Evolutionary conservation across 179 eudicot species (phyloP), one percentile per base, ranked within the genome.

Genomic region (Beta macrorhiza): DNA sequence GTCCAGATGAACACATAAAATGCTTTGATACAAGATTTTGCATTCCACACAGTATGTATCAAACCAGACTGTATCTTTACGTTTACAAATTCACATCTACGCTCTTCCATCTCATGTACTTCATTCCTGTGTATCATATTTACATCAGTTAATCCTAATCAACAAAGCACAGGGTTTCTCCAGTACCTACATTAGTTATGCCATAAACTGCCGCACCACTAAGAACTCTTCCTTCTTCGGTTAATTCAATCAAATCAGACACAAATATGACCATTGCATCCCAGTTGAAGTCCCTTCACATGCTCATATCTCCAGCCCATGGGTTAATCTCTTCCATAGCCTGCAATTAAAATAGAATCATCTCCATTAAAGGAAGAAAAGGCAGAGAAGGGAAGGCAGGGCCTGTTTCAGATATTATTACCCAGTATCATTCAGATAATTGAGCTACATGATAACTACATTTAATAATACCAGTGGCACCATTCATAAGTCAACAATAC

Each of bases 21-120:
- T 53, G 64, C 56, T 64, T 67, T n/a, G 57, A 17, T 51, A 58
- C 80, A 76, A 71, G 65, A 32, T 72, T 75, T 57, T 78, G 74
- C 85, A 79, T 82, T 82, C 76, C 83, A 71, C 71, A 79, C 73
- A 22, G 25, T 6, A 73, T 20, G 68, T 67, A 67, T 32, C 52
- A 22, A 14, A 67, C 79, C 76, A 74, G 75, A 80, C 62, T 61
- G 67, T 69, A 79, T 68, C 63, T 32, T 20, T 62, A 61, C 22
- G 25, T 78, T 74, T 67, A 56, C 63, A 81, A 83, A 44, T 80
- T 78, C 78, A 82, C 65, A 82, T 75, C 81, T 78, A 81, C 78
- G 72, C 79, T 79, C 72, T 75, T 63, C 63, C 73, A 74, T n/a
- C 76, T 81, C 57, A 74, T 78, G 81, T 81, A 63, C 87, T 82